phyloP scores from a whole-genome alignment of 495 filamentous ascomycete genomes.

The Daldinia caldariorum region DNA sequence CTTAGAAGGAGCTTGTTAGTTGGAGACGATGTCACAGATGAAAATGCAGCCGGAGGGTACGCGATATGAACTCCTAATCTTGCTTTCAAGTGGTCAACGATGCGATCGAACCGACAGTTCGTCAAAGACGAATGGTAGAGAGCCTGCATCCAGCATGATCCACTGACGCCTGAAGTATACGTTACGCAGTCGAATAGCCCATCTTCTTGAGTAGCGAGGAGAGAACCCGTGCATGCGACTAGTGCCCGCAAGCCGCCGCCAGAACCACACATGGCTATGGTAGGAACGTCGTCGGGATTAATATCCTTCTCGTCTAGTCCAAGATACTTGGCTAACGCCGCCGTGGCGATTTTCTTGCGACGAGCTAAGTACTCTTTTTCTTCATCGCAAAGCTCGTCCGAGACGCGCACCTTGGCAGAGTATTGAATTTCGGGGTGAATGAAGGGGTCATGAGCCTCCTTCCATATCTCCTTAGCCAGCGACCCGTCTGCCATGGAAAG shows the following conservation, averaged over 20 bases:
- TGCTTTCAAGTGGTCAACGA: constrained; percentile 86
- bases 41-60: constrained; percentile 84
- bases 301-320: constrained; percentile 79
- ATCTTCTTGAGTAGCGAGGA: constrained; percentile 79
- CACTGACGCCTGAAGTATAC: constrained; percentile 93
- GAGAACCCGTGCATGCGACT: constrained; percentile 87
- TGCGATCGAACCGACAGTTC: constrained; percentile 65
- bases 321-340: constrained; percentile 83
- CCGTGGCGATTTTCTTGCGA: constrained; percentile 70
- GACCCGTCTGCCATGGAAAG: constrained; percentile 86
- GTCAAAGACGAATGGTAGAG: constrained; percentile 90
- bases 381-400: constrained; percentile 82
- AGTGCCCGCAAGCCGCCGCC: constrained; percentile 90
- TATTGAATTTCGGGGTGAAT: constrained; percentile 85
- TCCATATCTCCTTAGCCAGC: constrained; percentile 91
- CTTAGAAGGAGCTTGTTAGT: constrained; percentile 92
- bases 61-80: constrained; percentile 88
- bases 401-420: constrained; percentile 82
- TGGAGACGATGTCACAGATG: constrained; percentile 78
- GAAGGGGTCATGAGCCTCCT: constrained; percentile 82
- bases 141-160: constrained; percentile 93
- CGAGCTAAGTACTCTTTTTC: constrained; percentile 76
- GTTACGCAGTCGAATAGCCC: constrained; percentile 93
- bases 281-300: constrained; percentile 90
- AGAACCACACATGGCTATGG: constrained; percentile 91